Conservation (phyloP, 352 stramenopile species). For the Peronospora farinosa region DNA sequence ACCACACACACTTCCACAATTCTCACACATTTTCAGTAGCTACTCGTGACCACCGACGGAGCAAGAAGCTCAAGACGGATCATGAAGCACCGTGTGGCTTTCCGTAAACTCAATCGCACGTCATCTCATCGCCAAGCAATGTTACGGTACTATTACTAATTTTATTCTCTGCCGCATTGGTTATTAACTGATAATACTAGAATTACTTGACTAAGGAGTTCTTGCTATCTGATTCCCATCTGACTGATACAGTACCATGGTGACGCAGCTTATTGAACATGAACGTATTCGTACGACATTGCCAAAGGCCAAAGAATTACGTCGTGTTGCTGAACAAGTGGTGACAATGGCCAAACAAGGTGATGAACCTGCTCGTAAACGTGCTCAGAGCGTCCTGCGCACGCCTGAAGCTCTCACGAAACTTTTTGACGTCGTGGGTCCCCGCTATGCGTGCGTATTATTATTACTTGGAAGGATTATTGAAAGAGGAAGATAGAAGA, state of each 20-base stretch:
- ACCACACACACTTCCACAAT: not conserved
- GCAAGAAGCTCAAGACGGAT: not conserved
- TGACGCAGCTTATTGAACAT: slow-evolving; percentile 96
- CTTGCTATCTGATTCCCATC: too few species aligned
- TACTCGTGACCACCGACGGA: slow-evolving; percentile 21
- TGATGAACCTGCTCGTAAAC: slow-evolving; percentile 77
- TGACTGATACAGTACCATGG: slow-evolving; percentile 80
- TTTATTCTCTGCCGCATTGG: too few species aligned
- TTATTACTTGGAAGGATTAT: not conserved
- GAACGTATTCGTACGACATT: slow-evolving; percentile 96
- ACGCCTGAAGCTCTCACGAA: slow-evolving; percentile 91
- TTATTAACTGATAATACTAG: too few species aligned
- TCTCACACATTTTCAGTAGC: slow-evolving; percentile 5
- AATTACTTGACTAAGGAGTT: too few species aligned
- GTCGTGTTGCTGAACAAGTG: slow-evolving; percentile 91
- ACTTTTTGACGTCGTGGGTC: slow-evolving; percentile 93
- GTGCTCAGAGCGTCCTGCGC: slow-evolving; percentile 78
- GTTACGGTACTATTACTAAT: slow-evolving; percentile 74
- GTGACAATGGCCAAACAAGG: slow-evolving; percentile 92
- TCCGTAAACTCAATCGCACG: slow-evolving; percentile 90
- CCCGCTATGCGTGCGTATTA: slow-evolving; percentile 89
- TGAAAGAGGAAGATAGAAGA: too few species aligned
- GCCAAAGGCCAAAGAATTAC: slow-evolving; percentile 94
- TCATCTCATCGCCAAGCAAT: slow-evolving; percentile 93
- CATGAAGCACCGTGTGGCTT: slow-evolving; percentile 82